A percentile compares a stretch with the other conserved stretches of the same genome.
Conservation (phyloP, 1,284 basidiomycete species). For the Pterula multifida region DNA sequence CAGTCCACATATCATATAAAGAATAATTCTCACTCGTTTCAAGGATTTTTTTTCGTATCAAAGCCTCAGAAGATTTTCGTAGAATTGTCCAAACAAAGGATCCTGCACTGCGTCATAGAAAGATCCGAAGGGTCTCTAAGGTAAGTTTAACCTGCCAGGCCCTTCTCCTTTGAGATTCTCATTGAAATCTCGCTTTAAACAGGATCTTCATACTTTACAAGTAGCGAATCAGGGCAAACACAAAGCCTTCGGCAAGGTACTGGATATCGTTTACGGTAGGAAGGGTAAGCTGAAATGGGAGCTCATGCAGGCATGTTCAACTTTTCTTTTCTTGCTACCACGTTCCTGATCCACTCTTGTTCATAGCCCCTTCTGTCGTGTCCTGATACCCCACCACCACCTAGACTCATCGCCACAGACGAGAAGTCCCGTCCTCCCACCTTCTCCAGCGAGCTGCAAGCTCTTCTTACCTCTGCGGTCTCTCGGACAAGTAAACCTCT, state of each 20-base stretch:
- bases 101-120: constrained; percentile 16
- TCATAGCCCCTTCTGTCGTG: constrained; percentile 41
- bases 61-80: constrained; percentile 46
- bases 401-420: constrained; percentile 36
- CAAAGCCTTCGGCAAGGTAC: constrained; percentile 44
- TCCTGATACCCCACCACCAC: constrained; percentile 24
- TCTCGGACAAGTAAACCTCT: constrained; percentile 37
- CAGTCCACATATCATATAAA: constrained; percentile 8
- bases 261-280: constrained; percentile 70
- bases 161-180: constrained; percentile 1
- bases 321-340: constrained; percentile 6
- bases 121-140: constrained; percentile 37
- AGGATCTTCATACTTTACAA: constrained; percentile 48
- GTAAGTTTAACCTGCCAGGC: constrained; percentile 18
- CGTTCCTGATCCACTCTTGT: constrained; percentile 7
- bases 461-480: constrained; percentile 42
- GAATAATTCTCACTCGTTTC: constrained; percentile 7
- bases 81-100: constrained; percentile 21
- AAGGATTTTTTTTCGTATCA: constrained; percentile 57
- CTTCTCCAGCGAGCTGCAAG: constrained; percentile 47
- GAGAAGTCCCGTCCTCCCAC: constrained; percentile 48
- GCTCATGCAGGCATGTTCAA: constrained; percentile 39
- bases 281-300: constrained; percentile 60
- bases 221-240: constrained; percentile 42
- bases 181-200: constrained; percentile 1